Evolutionary conservation across 805 yeast genomes (phyloP).

Genomic region (Wickerhamomyces strasburgensis): DNA sequence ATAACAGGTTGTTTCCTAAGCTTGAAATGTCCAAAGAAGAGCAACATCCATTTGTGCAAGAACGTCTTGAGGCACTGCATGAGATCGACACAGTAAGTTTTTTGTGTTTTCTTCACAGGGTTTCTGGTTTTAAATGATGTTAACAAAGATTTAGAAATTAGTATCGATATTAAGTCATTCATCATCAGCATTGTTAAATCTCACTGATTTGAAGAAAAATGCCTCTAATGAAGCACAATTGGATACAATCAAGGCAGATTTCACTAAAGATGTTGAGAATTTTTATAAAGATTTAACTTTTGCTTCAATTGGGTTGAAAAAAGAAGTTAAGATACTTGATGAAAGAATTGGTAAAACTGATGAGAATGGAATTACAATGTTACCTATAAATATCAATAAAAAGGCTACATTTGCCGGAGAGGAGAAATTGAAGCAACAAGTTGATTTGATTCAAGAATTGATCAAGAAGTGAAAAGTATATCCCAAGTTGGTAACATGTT

Average conservation of each 20-base stretch:
- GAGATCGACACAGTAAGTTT: slow-evolving; percentile 39
- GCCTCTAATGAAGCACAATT: slow-evolving; percentile 19
- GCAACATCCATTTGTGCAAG: slow-evolving; percentile 37
- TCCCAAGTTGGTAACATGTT: slow-evolving; percentile 7
- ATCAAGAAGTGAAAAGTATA: slow-evolving; percentile 9
- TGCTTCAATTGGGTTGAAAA: slow-evolving; percentile 55
- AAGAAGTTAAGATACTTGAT: slow-evolving; percentile 63
- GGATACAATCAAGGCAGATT: slow-evolving; percentile 31
- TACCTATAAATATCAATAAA: slow-evolving; percentile 65
- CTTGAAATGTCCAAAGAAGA: slow-evolving; percentile 13
- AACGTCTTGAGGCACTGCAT: slow-evolving; percentile 47
- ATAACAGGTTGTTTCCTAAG: no score
- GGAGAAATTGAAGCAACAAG: slow-evolving; percentile 47
- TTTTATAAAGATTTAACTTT: slow-evolving; percentile 53
- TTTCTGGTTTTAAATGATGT: background rate
- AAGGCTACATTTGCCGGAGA: slow-evolving; percentile 66
- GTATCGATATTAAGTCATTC: slow-evolving; percentile 47
- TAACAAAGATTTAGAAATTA: slow-evolving; percentile 29
- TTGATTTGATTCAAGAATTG: slow-evolving; percentile 30
- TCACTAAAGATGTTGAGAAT: slow-evolving; percentile 38
- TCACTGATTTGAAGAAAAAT: slow-evolving; percentile 31
- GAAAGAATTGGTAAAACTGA: slow-evolving; percentile 47
- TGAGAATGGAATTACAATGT: slow-evolving; percentile 44
- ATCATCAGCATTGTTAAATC: slow-evolving; percentile 40
- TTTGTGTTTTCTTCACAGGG: background rate